Conservation (phyloP, 768 basidiomycete species). For the Suillus weaverae region DNA sequence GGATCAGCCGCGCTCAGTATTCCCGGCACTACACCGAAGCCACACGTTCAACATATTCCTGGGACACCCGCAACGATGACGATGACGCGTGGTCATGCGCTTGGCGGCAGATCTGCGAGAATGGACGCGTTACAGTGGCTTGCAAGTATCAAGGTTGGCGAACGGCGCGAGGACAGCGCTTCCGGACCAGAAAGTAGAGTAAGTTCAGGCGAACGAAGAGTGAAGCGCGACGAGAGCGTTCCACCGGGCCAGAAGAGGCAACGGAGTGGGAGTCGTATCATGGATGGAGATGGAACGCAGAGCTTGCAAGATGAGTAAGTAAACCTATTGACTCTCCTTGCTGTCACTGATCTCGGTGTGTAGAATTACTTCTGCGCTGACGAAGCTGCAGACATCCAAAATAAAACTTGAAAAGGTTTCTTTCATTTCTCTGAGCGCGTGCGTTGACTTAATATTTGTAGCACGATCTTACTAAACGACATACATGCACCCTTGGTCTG, state of each 20-base stretch:
- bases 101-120: constrained; percentile 49
- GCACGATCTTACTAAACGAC: constrained; percentile 69
- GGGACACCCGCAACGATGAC: constrained; percentile 31
- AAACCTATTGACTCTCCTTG: background rate
- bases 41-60: constrained; percentile 16
- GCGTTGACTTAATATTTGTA: constrained; percentile 24
- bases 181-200: constrained; percentile 53
- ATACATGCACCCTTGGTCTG: constrained; percentile 82
- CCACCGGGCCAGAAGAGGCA: constrained; percentile 29
- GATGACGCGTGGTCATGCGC: constrained; percentile 47
- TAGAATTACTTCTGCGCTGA: constrained; percentile 75
- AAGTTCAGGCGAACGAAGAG: constrained; percentile 34
- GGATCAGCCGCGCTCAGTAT: constrained; percentile 27
- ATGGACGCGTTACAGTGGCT: constrained; percentile 76
- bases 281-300: constrained; percentile 39
- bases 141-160: constrained; percentile 67
- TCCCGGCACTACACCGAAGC: constrained; percentile 8
- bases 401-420: constrained; percentile 84
- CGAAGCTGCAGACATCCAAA: constrained; percentile 62
- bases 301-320: constrained; percentile 75
- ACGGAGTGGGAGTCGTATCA: constrained; percentile 48
- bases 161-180: constrained; percentile 49
- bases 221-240: constrained; percentile 3
- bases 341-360: constrained; percentile 3
- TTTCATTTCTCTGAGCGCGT: background rate